Conservation (phyloP, 2,329 filamentous ascomycete species). For the Colletotrichum salicis region DNA sequence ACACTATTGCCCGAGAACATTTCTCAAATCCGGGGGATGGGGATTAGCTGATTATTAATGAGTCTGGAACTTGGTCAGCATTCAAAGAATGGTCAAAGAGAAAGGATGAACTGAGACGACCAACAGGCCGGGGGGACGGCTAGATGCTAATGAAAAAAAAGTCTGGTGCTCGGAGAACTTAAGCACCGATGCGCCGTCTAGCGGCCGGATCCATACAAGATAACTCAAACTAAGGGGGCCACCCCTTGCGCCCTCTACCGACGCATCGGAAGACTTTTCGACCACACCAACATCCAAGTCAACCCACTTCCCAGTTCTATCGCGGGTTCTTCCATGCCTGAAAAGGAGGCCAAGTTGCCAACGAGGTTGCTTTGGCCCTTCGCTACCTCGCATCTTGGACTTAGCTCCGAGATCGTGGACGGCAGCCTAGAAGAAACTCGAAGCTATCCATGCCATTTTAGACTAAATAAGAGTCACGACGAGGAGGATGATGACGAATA, state of each 20-base stretch:
- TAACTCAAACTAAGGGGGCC: neutral
- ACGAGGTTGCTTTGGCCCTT: conserved; percentile 6
- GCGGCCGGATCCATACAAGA: neutral
- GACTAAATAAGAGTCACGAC: neutral
- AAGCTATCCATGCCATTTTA: neutral
- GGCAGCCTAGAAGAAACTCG: neutral
- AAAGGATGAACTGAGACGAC: neutral
- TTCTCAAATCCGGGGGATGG: no score
- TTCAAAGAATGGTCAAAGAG: no score
- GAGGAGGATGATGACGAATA: conserved; percentile 14
- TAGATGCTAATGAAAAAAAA: conserved; percentile 1
- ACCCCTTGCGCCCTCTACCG: neutral
- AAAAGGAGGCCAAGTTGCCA: neutral
- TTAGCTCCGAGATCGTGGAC: neutral
- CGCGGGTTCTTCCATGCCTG: conserved; percentile 1
- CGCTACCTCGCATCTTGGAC: neutral
- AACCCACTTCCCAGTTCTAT: neutral
- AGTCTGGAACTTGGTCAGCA: no score
- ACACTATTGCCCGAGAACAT: no score
- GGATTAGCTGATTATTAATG: no score
- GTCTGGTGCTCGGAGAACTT: conserved; percentile 13
- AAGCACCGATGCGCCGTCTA: conserved; percentile 26
- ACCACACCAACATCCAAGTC: neutral
- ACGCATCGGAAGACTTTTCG: conserved; percentile 8
- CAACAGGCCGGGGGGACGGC: conserved; percentile 1